phyloP scores from a whole-genome alignment of 2,329 filamentous ascomycete species.

The Beauveria caledonica region DNA sequence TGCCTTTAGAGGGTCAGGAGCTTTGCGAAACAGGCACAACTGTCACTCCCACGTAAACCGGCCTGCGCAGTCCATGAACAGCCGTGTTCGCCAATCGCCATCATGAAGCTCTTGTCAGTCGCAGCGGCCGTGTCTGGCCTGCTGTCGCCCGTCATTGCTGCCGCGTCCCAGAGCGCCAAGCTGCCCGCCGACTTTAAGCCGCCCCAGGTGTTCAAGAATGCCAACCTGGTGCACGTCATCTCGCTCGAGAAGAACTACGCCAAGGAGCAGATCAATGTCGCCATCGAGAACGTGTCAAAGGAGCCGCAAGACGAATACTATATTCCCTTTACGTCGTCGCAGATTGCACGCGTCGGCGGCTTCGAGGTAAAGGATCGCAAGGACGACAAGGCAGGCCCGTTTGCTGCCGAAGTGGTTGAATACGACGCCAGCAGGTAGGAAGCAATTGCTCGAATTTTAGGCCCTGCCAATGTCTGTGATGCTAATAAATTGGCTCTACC shows the following conservation, averaged over 20 bases:
- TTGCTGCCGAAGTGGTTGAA: slow-evolving; percentile 61
- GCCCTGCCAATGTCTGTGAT: not conserved
- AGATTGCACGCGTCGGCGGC: slow-evolving; percentile 71
- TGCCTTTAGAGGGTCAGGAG: slow-evolving; percentile 21
- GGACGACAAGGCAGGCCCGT: slow-evolving; percentile 56
- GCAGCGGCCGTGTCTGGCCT: slow-evolving; percentile 53
- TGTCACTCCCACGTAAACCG: slow-evolving; percentile 14
- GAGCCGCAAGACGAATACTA: slow-evolving; percentile 84
- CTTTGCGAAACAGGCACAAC: slow-evolving; percentile 14
- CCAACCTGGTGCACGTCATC: slow-evolving; percentile 80
- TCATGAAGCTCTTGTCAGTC: slow-evolving; percentile 37
- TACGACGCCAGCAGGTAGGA: slow-evolving; percentile 49
- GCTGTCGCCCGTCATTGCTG: slow-evolving; percentile 38
- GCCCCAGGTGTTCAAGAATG: slow-evolving; percentile 87
- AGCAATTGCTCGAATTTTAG: slow-evolving; percentile 15
- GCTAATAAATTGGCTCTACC: slow-evolving; percentile 14
- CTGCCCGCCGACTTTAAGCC: slow-evolving; percentile 66
- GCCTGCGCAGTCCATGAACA: slow-evolving; percentile 28
- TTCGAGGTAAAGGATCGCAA: slow-evolving; percentile 93
- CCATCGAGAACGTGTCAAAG: slow-evolving; percentile 79
- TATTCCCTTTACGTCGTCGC: slow-evolving; percentile 70
- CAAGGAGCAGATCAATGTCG: slow-evolving; percentile 86
- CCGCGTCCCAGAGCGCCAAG: slow-evolving; percentile 39
- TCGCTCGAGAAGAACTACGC: slow-evolving; percentile 91
- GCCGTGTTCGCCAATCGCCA: slow-evolving; percentile 19